phyloP scores from a whole-genome alignment of 2,329 filamentous ascomycete species.

The Pseudohalonectria lignicola region DNA sequence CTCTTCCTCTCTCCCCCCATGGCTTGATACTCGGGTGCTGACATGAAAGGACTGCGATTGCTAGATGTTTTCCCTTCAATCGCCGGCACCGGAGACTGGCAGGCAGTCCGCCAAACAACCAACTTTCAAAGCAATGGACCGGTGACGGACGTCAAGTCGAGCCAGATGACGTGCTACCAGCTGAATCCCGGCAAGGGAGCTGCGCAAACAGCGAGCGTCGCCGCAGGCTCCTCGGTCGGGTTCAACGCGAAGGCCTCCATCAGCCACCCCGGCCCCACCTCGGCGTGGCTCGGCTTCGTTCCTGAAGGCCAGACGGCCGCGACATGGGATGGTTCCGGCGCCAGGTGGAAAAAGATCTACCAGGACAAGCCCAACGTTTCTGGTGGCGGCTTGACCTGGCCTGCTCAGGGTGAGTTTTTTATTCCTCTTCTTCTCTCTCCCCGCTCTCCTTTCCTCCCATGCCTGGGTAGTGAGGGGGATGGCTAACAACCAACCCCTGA shows the following conservation, averaged over 20 bases:
- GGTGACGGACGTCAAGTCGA: slow-evolving; percentile 33
- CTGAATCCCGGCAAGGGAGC: slow-evolving; percentile 25
- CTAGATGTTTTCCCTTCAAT: slow-evolving; percentile 31
- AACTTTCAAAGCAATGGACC: slow-evolving; percentile 38
- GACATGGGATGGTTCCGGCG: slow-evolving; percentile 24
- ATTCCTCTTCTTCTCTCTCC: background rate
- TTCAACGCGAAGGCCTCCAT: slow-evolving; percentile 27
- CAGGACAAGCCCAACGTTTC: slow-evolving; percentile 24
- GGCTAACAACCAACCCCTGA: no score
- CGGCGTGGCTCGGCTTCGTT: slow-evolving; percentile 28
- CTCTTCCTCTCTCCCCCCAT: background rate
- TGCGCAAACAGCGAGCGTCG: slow-evolving; percentile 26
- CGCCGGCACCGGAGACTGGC: slow-evolving; percentile 29
- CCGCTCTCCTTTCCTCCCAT: no score
- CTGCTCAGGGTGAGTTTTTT: slow-evolving; percentile 18
- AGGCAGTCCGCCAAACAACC: slow-evolving; percentile 32
- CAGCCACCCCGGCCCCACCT: slow-evolving; percentile 26
- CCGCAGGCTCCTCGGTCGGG: slow-evolving; percentile 28
- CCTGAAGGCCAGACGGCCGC: slow-evolving; percentile 22
- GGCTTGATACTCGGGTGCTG: background rate
- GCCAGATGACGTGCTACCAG: slow-evolving; percentile 40
- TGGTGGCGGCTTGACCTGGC: slow-evolving; percentile 23
- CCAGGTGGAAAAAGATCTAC: slow-evolving; percentile 30
- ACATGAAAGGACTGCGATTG: slow-evolving; percentile 5
- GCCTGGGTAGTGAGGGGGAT: no score